Evolutionary conservation across 345 rosid species (phyloP), one percentile per base, ranked within the genome.

Genomic region (Limnanthes douglasii): DNA sequence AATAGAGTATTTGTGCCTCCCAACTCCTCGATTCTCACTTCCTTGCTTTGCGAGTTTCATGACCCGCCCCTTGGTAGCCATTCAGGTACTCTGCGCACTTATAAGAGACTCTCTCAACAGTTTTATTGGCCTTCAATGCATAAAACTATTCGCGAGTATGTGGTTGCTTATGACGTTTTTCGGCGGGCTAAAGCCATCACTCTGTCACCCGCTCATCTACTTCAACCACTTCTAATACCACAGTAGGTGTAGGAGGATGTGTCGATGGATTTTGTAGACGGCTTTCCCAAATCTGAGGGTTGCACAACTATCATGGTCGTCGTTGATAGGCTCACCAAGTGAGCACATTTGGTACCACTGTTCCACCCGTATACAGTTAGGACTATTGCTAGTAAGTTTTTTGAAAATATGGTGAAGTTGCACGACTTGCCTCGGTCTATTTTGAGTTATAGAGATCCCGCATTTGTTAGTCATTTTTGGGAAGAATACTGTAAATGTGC

Each of bases 381-480:
- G 8, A 23, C 8, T 4, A 23, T 43, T 9, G 37, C 1, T 4
- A 1, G 18, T 2, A 4, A 3, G 14, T 31, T 43, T 28, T 11
- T 43, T 5, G 16, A 43, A 3, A 3, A 10, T 11, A 17, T 28
- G 7, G 22, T 29, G 4, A 29, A 31, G 3, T 18, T 18, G n/a
- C n/a, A n/a, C n/a, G n/a, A n/a, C n/a, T n/a, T n/a, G n/a, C n/a
- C n/a, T n/a, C n/a, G n/a, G n/a, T 28, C 37, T 7, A 43, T 43
- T 11, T 11, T 43, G 1, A 28, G 24, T 29, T 23, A 31, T 14
- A 3, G 16, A 3, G 48, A 29, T 13, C 0, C 2, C 3, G 11
- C 30, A 4, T 43, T 43, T 14, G 11, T 29, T 10, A 28, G 38
- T 1, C 8, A 29, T 1, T 29, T 43, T 43, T 31, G 48, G 37